phyloP scores from a whole-genome alignment of 2,329 filamentous ascomycete species.

The Cordyceps cicadae region DNA sequence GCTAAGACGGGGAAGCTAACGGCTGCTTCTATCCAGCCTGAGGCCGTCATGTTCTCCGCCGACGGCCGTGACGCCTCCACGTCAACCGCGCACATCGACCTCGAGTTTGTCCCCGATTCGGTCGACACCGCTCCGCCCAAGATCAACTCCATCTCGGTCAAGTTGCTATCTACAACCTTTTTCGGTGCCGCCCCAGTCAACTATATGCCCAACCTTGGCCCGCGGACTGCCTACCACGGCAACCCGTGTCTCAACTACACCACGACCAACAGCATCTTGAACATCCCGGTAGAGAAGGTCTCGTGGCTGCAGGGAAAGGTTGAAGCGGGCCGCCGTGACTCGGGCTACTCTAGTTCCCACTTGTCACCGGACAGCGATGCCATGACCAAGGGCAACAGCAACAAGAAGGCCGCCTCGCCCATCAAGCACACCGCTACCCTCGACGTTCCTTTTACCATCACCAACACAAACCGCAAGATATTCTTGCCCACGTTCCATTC shows the following conservation, averaged over 20 bases:
- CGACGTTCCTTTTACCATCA: conserved; percentile 40
- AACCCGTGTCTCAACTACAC: conserved; percentile 40
- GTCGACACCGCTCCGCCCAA: conserved; percentile 37
- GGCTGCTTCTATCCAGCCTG: conserved; percentile 36
- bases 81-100: conserved; percentile 35
- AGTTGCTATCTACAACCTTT: conserved; percentile 45
- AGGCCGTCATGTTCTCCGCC: conserved; percentile 40
- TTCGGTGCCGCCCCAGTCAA: conserved; percentile 39
- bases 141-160: conserved; percentile 40
- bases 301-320: conserved; percentile 34
- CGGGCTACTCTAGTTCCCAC: conserved; percentile 43
- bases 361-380: conserved; percentile 28
- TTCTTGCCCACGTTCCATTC: conserved; percentile 52
- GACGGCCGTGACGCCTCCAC: conserved; percentile 37
- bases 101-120: conserved; percentile 40
- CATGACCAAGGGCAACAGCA: conserved; percentile 19
- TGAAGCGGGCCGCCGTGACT: conserved; percentile 36
- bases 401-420: conserved; percentile 22
- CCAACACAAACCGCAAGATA: conserved; percentile 37
- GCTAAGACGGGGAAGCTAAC: conserved; percentile 43
- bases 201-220: conserved; percentile 42
- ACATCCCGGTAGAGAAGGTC: conserved; percentile 23
- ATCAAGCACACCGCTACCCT: conserved; percentile 35
- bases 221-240: conserved; percentile 30
- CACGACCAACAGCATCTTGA: conserved; percentile 33